phyloP scores from a whole-genome alignment of 352 stramenopile species.

The Pythium folliculosum region DNA sequence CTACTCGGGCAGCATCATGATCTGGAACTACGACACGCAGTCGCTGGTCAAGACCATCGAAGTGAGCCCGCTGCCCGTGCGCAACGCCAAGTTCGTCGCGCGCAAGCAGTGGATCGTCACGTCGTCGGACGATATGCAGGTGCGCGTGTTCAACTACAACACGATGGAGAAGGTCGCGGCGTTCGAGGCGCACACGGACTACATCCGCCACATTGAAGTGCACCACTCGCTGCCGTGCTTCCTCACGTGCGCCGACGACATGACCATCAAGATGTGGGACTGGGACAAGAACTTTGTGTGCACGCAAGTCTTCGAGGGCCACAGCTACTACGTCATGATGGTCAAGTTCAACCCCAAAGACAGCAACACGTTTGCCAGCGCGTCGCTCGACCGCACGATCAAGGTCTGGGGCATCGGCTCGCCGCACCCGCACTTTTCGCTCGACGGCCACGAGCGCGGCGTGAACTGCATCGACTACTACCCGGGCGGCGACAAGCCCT shows the following conservation, averaged over 20 bases:
- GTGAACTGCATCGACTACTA: conserved; percentile 99
- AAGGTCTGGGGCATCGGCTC: conserved; percentile 95
- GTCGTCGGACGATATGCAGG: conserved; percentile 95
- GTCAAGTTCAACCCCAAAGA: conserved; percentile 99
- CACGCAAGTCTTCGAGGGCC: conserved; percentile 88
- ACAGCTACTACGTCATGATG: conserved; percentile 99
- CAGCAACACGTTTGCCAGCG: conserved; percentile 98
- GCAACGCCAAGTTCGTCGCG: conserved; percentile 93
- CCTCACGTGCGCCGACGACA: conserved; percentile 97
- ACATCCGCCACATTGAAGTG: conserved; percentile 97
- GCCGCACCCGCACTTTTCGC: conserved; percentile 91
- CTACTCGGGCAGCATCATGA: conserved; percentile 98
- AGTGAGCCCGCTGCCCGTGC: conserved; percentile 94
- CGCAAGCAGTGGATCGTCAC: conserved; percentile 98
- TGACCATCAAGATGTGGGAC: conserved; percentile 99
- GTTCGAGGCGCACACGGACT: conserved; percentile 98
- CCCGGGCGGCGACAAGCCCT: conserved; percentile 97
- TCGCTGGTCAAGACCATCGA: conserved; percentile 98
- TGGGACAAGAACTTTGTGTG: conserved; percentile 90
- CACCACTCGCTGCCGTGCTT: conserved; percentile 97
- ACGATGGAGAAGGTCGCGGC: conserved; percentile 96
- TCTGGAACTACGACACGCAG: conserved; percentile 98
- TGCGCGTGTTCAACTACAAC: conserved; percentile 99
- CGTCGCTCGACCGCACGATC: conserved; percentile 96
- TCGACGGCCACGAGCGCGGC: conserved; percentile 94